Percentiles rank a stretch among this genome's conserved stretches.
Conservation (phyloP, 2,329 filamentous ascomycete species). For the Epichloe typhina region DNA sequence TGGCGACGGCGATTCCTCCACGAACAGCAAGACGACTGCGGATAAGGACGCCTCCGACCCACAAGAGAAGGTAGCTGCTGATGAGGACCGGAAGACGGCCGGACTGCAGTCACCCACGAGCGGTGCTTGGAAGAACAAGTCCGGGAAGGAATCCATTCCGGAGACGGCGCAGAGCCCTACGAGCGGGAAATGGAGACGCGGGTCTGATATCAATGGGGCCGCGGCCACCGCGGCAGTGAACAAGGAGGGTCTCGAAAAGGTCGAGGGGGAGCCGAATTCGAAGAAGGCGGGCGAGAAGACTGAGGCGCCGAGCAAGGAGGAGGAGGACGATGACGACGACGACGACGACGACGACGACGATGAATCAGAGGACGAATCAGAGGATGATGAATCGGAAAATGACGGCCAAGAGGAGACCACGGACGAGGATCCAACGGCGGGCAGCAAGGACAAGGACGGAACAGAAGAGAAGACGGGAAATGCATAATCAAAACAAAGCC, state of each 20-base stretch:
- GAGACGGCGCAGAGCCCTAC: conserved; percentile 8
- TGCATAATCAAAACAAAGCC: conserved; percentile 2
- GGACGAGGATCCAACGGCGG: not conserved
- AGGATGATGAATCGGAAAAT: conserved; percentile 13
- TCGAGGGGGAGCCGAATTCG: conserved; percentile 23
- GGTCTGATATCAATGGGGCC: not conserved
- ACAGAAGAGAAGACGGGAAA: conserved; percentile 6
- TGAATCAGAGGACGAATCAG: conserved; percentile 13
- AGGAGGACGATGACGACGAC: conserved; percentile 4
- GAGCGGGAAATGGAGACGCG: conserved; percentile 7
- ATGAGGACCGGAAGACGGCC: conserved; percentile 7
- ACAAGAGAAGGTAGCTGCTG: conserved; percentile 6
- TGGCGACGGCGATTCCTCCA: conserved; percentile 6
- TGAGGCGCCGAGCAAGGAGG: conserved; percentile 8
- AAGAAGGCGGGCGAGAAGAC: conserved; percentile 13
- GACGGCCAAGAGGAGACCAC: conserved; percentile 11
- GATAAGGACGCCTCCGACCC: not conserved
- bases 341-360: not conserved
- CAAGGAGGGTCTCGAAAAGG: conserved; percentile 24
- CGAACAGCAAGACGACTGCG: not conserved
- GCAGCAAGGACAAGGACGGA: conserved; percentile 11
- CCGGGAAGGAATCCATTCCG: conserved; percentile 4
- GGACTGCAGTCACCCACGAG: conserved; percentile 17
- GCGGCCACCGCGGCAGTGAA: conserved; percentile 17
- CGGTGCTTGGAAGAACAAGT: conserved; percentile 5